These are phyloP conservation scores for Onygenales sp. DNA, from an alignment of 2,329 filamentous ascomycete species.

Conservation along the genomic window DNA sequence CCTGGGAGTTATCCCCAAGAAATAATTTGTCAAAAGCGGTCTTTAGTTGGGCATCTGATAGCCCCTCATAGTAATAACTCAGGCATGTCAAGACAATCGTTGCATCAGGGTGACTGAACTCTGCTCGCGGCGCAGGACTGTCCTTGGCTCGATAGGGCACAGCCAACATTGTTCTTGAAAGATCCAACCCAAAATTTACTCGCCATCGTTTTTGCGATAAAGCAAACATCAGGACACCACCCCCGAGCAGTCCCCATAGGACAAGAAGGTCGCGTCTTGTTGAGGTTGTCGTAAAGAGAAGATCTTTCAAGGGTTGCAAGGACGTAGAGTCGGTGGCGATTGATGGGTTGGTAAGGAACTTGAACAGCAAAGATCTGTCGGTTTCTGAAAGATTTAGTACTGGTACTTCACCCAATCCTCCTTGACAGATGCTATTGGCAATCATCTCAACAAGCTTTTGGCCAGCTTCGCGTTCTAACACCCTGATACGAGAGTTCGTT, in stretches of 20 bases:
- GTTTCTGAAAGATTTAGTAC: slow-evolving; percentile 26
- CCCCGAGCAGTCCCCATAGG: slow-evolving; percentile 42
- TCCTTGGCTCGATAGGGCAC: slow-evolving; percentile 55
- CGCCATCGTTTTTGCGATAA: slow-evolving; percentile 52
- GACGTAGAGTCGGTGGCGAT: slow-evolving; percentile 18
- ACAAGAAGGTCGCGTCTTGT: slow-evolving; percentile 20
- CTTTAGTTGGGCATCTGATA: slow-evolving; percentile 42
- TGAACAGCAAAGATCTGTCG: slow-evolving; percentile 23
- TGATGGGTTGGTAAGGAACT: slow-evolving; percentile 37
- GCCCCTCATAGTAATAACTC: slow-evolving; percentile 48
- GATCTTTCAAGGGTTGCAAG: slow-evolving; percentile 36
- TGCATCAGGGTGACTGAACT: slow-evolving; percentile 55
- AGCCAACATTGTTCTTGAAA: slow-evolving; percentile 44
- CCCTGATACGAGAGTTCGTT: slow-evolving; percentile 40
- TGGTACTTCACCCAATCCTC: slow-evolving; percentile 38
- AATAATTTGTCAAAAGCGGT: slow-evolving; percentile 38
- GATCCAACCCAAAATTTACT: slow-evolving; percentile 54
- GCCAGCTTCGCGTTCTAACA: slow-evolving; percentile 35
- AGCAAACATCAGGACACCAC: slow-evolving; percentile 45
- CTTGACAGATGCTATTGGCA: slow-evolving; percentile 30
- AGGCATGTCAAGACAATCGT: slow-evolving; percentile 48
- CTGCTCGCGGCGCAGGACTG: slow-evolving; percentile 43
- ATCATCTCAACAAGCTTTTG: slow-evolving; percentile 18
- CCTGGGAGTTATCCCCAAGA: slow-evolving; percentile 41
- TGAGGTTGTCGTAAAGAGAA: slow-evolving; percentile 32